Evolutionary conservation across 2,329 filamentous ascomycete species (phyloP).

Genomic region (Cryoendolithus antarcticus): DNA sequence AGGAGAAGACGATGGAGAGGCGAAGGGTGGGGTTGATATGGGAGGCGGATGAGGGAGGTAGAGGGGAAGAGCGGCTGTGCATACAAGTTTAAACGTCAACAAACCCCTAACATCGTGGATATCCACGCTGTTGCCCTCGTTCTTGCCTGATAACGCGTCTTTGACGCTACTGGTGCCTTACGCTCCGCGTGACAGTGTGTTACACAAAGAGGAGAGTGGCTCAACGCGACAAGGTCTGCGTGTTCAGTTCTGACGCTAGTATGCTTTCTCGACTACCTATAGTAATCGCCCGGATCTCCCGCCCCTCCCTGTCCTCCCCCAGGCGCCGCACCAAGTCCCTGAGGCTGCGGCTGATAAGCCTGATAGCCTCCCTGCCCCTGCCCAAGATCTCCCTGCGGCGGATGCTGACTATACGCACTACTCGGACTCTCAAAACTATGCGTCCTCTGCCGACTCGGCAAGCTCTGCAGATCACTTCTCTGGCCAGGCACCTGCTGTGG

Average conservation of each 20-base stretch:
- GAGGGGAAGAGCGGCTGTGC: too few relatives aligned
- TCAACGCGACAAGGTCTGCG: too few relatives aligned
- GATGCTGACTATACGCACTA: constrained; percentile 11
- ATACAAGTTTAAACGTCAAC: background rate
- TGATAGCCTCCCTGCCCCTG: constrained; percentile 13
- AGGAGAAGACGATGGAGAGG: too few relatives aligned
- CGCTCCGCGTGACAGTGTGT: too few relatives aligned
- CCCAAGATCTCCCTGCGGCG: constrained; percentile 1
- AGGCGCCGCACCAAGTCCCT: constrained; percentile 8
- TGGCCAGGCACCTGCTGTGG: constrained; percentile 14
- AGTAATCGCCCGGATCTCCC: constrained; percentile 24
- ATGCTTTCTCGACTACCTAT: constrained; percentile 13
- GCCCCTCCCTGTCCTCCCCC: constrained; percentile 5
- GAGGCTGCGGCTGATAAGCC: constrained; percentile 20
- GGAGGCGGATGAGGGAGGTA: too few relatives aligned
- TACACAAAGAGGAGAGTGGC: too few relatives aligned
- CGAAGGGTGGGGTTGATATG: too few relatives aligned
- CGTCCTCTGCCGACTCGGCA: constrained; percentile 16
- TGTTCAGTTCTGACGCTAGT: too few relatives aligned
- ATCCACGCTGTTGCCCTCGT: background rate
- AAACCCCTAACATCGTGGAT: background rate
- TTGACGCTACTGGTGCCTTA: too few relatives aligned
- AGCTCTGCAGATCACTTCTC: constrained; percentile 10
- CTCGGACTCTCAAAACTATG: constrained; percentile 19
- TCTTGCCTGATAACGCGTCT: background rate